Evolutionary conservation across 495 filamentous ascomycete species (phyloP).

Genomic region (Mytilinidion resinicola): DNA sequence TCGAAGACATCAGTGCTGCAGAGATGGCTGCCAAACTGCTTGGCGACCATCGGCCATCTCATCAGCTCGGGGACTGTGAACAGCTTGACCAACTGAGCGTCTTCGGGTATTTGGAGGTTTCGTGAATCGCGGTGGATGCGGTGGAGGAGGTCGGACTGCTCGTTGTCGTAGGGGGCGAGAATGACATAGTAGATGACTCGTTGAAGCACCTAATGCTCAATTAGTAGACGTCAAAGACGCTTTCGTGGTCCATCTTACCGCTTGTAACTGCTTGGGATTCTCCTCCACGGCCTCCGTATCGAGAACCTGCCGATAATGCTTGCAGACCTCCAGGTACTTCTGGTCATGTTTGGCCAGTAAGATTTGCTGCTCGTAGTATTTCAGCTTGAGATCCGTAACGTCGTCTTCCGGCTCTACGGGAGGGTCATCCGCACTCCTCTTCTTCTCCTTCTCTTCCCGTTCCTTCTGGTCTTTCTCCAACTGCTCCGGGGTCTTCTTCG

Average conservation of each 20-base stretch:
- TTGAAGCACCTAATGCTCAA: conserved; percentile 61
- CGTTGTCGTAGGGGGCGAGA: conserved; percentile 94
- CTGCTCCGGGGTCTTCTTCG: conserved; percentile 80
- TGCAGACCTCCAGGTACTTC: conserved; percentile 95
- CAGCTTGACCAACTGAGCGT: conserved; percentile 75
- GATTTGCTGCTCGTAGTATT: conserved; percentile 96
- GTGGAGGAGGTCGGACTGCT: conserved; percentile 95
- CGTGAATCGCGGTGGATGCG: conserved; percentile 69
- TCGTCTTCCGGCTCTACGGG: conserved; percentile 76
- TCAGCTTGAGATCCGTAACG: conserved; percentile 91
- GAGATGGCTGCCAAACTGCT: conserved; percentile 82
- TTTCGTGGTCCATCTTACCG: conserved; percentile 50
- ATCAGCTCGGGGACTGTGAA: conserved; percentile 96
- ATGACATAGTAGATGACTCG: conserved; percentile 96
- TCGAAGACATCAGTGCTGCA: conserved; percentile 87
- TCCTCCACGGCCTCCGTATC: conserved; percentile 92
- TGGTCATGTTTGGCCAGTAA: conserved; percentile 88
- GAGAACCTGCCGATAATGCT: conserved; percentile 91
- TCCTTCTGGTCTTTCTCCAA: conserved; percentile 84
- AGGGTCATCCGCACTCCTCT: conserved; percentile 59
- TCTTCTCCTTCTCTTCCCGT: conserved; percentile 57
- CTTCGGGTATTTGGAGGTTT: conserved; percentile 54
- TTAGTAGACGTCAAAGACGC: conserved; percentile 26
- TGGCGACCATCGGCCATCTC: conserved; percentile 90
- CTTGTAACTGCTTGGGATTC: conserved; percentile 74